Conservation (phyloP, 2,329 filamentous ascomycete genomes). For the Didymellaceae sp. region DNA sequence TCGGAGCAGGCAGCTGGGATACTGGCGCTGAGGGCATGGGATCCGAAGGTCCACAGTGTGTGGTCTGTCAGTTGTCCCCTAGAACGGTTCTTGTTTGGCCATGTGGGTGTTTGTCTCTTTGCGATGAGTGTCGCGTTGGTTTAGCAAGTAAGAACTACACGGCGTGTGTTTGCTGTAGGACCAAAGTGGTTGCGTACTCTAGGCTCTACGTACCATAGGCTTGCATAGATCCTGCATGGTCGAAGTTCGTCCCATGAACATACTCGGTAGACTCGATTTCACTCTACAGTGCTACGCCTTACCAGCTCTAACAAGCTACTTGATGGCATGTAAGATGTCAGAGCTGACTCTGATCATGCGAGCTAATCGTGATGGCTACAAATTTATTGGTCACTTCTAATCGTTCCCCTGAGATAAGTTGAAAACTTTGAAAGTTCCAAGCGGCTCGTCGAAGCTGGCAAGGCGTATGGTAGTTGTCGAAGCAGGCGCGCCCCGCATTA, state of each 20-base stretch:
- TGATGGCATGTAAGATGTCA: too few species aligned
- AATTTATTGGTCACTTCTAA: background rate
- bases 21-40: constrained; percentile 76
- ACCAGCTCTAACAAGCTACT: too few species aligned
- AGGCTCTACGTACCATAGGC: constrained; percentile 82
- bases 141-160: constrained; percentile 97
- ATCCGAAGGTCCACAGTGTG: constrained; percentile 80
- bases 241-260: background rate
- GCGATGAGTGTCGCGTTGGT: constrained; percentile 92
- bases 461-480: too few species aligned
- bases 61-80: constrained; percentile 87
- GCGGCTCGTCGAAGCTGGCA: too few species aligned
- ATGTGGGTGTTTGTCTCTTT: constrained; percentile 90
- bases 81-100: constrained; percentile 95
- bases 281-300: background rate
- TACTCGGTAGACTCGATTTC: background rate
- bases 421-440: too few species aligned
- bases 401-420: too few species aligned
- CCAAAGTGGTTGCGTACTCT: constrained; percentile 87
- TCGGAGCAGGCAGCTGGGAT: constrained; percentile 63
- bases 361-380: background rate
- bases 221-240: background rate
- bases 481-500: background rate
- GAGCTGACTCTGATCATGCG: too few species aligned
- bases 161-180: constrained; percentile 91